Base-by-base conservation (phyloP, 768 basidiomycete species). In the Russula emetica region DNA sequence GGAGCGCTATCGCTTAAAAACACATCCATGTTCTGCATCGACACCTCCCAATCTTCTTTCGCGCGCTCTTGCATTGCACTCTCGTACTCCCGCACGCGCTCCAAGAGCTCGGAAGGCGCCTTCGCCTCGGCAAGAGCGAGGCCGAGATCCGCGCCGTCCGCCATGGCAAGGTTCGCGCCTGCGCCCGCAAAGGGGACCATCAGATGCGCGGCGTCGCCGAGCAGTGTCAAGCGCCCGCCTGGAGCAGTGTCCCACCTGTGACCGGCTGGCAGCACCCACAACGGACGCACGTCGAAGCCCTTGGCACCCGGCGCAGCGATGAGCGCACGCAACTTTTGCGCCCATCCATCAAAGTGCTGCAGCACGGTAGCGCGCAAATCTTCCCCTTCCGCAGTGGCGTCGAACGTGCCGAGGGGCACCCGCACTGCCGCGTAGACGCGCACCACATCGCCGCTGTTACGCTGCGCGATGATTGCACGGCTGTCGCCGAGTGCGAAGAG, bases 161-260 rank as follows among this genome's bases (percentile, higher is more conserved):
- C 55, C 74, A 76, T 71, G 40, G 74, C 74, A 45, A 72, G 72
- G 58, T 78, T 78, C 55, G 72, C 77, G 10, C 78, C 77, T 24
- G 75, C 74, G 7, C 77, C 76, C 1, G 72, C 73, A 61, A 76
- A 77, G 0, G 77, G 59, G 34, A 13, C 11, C 2, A 78, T 76
- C 9, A 74, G 2, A 13, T 34, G 34, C 34, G 34, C 34, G 61
- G 76, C 75, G 47, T 77, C 77, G n/a, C 76, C 76, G 40, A 74
- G 57, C 50, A 70, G 32, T 34, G 71, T 72, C 44, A 69, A 60
- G 30, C 69, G 54, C 2, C 58, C 63, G 22, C 45, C 63, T 38
- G 58, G 60, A 26, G 63, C 60, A 52, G 64, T 54, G 11, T 53
- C 60, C 70, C 69, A 69, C 36, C 14, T 47, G 52, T 68, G 67